Percentiles rank a stretch among this genome's conserved stretches.
Conservation (phyloP, 2,329 filamentous ascomycete species). For the Acarospora socialis region DNA sequence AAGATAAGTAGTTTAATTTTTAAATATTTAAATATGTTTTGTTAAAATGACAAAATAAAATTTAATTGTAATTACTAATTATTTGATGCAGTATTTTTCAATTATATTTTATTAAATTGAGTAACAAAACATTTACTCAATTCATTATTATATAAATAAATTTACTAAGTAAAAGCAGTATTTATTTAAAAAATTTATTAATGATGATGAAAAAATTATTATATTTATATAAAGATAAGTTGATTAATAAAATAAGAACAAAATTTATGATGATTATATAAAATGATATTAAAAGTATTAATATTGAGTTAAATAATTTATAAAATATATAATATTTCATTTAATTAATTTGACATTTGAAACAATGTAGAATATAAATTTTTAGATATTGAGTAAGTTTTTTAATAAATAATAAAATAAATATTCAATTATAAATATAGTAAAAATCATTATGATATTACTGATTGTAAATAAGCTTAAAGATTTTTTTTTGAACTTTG, state of each 20-base stretch:
- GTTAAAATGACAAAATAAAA: constrained; percentile 1
- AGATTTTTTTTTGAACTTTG: too few relatives aligned
- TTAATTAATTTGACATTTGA: constrained; percentile 2
- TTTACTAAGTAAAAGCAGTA: not conserved
- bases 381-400: too few relatives aligned
- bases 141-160: not conserved
- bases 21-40: not conserved
- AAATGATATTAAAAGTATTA: constrained; percentile 1
- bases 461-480: too few relatives aligned
- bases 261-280: constrained; percentile 6
- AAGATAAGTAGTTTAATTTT: constrained; percentile 1
- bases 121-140: not conserved
- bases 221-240: not conserved
- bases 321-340: not conserved
- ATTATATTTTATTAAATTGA: not conserved
- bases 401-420: too few relatives aligned
- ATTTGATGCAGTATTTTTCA: not conserved
- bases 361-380: constrained; percentile 4
- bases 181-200: constrained; percentile 5
- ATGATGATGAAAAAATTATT: constrained; percentile 1
- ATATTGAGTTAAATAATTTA: constrained; percentile 2
- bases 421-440: too few relatives aligned
- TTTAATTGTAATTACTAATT: constrained; percentile 1
- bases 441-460: too few relatives aligned
- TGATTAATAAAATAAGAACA: constrained; percentile 3